These are phyloP conservation scores for Hygrocybe punicea DNA, from an alignment of 768 basidiomycete species.

Conservation along the genomic window DNA sequence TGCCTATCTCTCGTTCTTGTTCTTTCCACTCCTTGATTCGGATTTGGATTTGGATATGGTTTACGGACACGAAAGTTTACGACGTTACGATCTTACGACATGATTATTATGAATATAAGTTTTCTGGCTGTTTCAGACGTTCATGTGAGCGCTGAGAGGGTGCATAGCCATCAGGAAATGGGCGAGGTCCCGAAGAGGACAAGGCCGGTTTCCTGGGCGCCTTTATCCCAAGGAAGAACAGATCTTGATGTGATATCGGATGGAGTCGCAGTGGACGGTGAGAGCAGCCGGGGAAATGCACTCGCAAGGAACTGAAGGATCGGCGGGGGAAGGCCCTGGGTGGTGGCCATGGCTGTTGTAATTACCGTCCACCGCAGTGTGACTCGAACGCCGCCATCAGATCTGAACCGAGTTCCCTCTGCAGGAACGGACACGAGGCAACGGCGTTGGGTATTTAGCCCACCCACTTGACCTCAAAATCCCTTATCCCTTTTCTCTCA, in stretches of 20 bases:
- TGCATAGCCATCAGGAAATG: neutral
- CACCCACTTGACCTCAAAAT: neutral
- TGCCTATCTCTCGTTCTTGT: neutral
- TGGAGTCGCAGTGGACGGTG: neutral
- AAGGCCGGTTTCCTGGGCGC: neutral
- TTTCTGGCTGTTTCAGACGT: no score
- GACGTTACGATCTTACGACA: slow-evolving; percentile 5
- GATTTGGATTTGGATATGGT: no score
- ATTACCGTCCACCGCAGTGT: neutral
- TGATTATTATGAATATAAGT: neutral
- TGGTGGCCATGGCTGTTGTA: no score
- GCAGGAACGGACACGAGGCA: neutral
- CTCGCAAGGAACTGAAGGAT: no score
- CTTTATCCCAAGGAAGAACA: neutral
- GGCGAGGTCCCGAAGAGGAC: neutral
- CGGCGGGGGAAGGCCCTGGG: no score
- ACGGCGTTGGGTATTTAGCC: neutral
- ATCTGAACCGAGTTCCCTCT: neutral
- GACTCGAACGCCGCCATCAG: neutral
- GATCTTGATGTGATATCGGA: slow-evolving; percentile 1
- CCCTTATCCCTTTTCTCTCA: slow-evolving; percentile 15
- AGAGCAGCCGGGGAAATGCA: no score
- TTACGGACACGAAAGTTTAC: slow-evolving; percentile 3
- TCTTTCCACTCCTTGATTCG: neutral
- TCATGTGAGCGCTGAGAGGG: neutral